phyloP scores from a whole-genome alignment of 2,329 filamentous ascomycete genomes.

The Neoscytalidium dimidiatum region DNA sequence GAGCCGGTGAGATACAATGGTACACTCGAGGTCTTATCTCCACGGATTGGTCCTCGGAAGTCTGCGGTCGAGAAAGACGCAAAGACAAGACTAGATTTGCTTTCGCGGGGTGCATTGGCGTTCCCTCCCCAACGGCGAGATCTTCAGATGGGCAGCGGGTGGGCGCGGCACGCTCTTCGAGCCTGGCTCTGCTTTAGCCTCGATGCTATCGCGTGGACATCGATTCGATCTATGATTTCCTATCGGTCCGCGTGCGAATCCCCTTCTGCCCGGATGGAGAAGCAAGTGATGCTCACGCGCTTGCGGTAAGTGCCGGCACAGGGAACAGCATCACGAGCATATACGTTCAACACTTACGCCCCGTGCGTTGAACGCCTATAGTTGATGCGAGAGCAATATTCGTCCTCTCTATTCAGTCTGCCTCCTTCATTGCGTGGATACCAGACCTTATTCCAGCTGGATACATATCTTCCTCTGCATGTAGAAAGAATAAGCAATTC shows the following conservation, averaged over 20 bases:
- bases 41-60: neutral
- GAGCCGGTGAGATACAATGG: neutral
- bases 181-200: neutral
- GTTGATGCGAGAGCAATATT: conserved; percentile 24
- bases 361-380: conserved; percentile 25
- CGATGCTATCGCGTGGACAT: neutral
- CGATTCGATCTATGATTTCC: neutral
- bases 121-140: neutral
- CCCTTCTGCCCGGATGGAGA: neutral
- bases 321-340: conserved; percentile 24
- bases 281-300: neutral
- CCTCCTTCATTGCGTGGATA: conserved; percentile 5
- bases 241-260: neutral
- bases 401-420: conserved; percentile 22
- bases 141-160: neutral
- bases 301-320: neutral
- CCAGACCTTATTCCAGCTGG: conserved; percentile 22
- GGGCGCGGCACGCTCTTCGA: neutral
- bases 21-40: neutral
- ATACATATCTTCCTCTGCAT: conserved; percentile 7
- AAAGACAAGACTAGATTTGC: neutral
- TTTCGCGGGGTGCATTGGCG: neutral
- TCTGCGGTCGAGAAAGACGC: neutral
- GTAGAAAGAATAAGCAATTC: neutral
- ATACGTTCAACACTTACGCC: conserved; percentile 22